These are phyloP conservation scores for Aspergillus egyptiacus DNA, from an alignment of 495 filamentous ascomycete species.

Conservation along the genomic window DNA sequence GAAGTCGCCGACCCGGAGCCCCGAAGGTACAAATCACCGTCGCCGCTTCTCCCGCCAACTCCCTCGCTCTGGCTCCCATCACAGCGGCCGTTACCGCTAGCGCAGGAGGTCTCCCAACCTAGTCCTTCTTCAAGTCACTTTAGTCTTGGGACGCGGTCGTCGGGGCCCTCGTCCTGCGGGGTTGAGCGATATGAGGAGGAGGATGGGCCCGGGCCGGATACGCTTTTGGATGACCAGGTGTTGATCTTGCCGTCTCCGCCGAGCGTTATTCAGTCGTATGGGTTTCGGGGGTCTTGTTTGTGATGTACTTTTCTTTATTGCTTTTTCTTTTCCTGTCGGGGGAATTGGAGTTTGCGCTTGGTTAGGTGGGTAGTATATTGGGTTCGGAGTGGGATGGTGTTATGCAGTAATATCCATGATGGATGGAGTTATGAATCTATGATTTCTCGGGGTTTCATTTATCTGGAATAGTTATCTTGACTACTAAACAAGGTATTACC, in stretches of 20 bases:
- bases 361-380: too few relatives aligned
- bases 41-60: constrained; percentile 6
- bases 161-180: constrained; percentile 5
- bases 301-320: too few relatives aligned
- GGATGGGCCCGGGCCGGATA: background rate
- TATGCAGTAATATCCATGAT: too few relatives aligned
- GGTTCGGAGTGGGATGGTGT: too few relatives aligned
- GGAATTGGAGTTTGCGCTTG: too few relatives aligned
- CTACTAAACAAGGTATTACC: too few relatives aligned
- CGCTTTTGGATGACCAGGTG: constrained; percentile 3
- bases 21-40: background rate
- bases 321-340: too few relatives aligned
- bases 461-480: too few relatives aligned
- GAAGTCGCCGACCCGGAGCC: background rate
- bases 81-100: background rate
- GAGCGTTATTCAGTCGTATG: background rate
- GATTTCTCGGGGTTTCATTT: too few relatives aligned
- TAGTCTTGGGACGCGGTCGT: constrained; percentile 5
- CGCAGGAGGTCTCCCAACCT: background rate
- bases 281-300: background rate
- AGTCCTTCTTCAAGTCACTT: background rate
- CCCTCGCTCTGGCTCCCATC: background rate
- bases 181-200: background rate
- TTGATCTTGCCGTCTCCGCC: constrained; percentile 10
- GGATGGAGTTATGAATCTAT: too few relatives aligned